Percentiles rank a stretch among this genome's conserved stretches.
These are phyloP conservation scores for Candida loeiensis DNA, from an alignment of 805 yeast genomes.

Conservation along the genomic window DNA sequence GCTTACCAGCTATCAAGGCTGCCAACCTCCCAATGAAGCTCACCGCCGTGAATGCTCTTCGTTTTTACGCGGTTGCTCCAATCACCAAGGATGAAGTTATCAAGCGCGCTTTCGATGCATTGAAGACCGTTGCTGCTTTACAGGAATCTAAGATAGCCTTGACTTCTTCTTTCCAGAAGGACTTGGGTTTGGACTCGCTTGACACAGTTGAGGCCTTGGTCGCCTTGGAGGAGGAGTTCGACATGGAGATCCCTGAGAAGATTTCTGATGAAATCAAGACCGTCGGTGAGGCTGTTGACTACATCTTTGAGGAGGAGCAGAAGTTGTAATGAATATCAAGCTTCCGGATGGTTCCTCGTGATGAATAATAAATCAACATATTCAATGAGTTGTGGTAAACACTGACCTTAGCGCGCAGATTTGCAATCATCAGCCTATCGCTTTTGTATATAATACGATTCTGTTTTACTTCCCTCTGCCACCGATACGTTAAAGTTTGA, in stretches of 20 bases:
- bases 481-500: not conserved
- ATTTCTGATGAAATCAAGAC: constrained; percentile 92
- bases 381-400: not conserved
- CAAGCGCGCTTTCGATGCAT: constrained; percentile 77
- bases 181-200: constrained; percentile 85
- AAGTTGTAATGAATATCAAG: constrained; percentile 25
- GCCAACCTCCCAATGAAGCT: constrained; percentile 20
- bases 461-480: not conserved
- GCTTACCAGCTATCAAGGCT: constrained; percentile 33
- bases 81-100: constrained; percentile 77
- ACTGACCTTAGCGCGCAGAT: not conserved
- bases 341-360: not conserved
- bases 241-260: constrained; percentile 81
- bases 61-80: constrained; percentile 61
- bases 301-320: constrained; percentile 64
- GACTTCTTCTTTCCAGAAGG: constrained; percentile 58
- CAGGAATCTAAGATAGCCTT: constrained; percentile 42
- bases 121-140: constrained; percentile 50
- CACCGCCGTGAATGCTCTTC: constrained; percentile 29
- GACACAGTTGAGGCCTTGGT: constrained; percentile 95
- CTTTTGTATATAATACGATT: constrained; percentile 2
- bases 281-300: constrained; percentile 88
- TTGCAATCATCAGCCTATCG: not conserved
- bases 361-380: not conserved
- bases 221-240: constrained; percentile 88